Percentiles rank a stretch among this genome's conserved stretches.
Evolutionary conservation across 2,329 filamentous ascomycete species (phyloP).

Genomic region (Erysiphe pisi): DNA sequence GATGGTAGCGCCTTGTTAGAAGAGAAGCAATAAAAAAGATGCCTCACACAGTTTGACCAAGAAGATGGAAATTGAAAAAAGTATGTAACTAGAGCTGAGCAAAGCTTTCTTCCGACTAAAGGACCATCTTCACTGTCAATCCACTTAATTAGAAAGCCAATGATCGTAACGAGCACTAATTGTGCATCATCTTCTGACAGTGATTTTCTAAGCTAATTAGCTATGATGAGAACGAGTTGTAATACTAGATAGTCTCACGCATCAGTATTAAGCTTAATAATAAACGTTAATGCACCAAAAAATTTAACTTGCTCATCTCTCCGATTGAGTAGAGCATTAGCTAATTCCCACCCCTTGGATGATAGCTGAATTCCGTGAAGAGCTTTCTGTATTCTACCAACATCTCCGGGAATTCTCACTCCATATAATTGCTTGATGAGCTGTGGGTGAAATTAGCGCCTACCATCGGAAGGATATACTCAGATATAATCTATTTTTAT

Average conservation of each 20-base stretch:
- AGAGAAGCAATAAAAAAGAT: conserved; percentile 51
- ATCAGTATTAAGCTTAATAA: conserved; percentile 88
- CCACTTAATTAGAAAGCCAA: conserved; percentile 52
- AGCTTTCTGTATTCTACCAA: conserved; percentile 54
- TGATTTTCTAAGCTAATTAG: conserved; percentile 38
- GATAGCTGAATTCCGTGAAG: conserved; percentile 71
- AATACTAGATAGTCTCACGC: conserved; percentile 44
- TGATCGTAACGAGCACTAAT: conserved; percentile 49
- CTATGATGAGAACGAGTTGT: background rate
- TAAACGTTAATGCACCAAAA: conserved; percentile 85
- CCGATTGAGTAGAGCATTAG: conserved; percentile 60
- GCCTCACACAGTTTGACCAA: conserved; percentile 56
- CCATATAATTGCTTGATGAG: conserved; percentile 45
- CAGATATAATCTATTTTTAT: background rate
- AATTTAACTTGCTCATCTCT: conserved; percentile 70
- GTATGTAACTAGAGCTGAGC: conserved; percentile 64
- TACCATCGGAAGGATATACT: background rate
- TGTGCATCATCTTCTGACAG: conserved; percentile 44
- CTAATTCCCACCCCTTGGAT: conserved; percentile 73
- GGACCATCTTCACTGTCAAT: conserved; percentile 45
- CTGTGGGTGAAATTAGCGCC: conserved; percentile 31
- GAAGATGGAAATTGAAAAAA: conserved; percentile 58
- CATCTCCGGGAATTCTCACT: conserved; percentile 39
- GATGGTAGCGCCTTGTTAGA: conserved; percentile 42
- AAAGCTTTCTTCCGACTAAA: conserved; percentile 62